Base-by-base conservation (phyloP, 2,329 filamentous ascomycete genomes). In the Fusarium miscanthi region DNA sequence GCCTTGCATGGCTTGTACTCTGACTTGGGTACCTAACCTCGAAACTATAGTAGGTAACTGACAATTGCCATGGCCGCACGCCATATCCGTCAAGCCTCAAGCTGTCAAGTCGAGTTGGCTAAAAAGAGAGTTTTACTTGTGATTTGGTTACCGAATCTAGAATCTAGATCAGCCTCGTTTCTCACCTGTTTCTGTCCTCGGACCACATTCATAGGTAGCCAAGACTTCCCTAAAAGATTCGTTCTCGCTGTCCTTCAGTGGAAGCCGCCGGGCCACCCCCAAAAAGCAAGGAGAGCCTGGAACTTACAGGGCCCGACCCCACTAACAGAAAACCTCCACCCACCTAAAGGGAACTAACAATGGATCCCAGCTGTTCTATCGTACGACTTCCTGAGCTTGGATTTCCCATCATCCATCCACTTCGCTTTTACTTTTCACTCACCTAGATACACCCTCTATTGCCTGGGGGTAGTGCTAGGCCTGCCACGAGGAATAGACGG, bases 401-500 rank as follows among this genome's bases (percentile, higher is more conserved):
- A 27, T 56, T 56, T 60, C 45, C 52, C 65, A 67, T 49, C 60
- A 58, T 30, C 49, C 49, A 41, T 53, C 49, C 48, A 51, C 48
- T 51, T 51, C 31, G 12, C 48, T 35, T 35, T 51, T 25, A 51
- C 48, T 51, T 51, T 25, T 51, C 48, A 31, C 48, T 23, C 10
- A 30, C 58, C 37, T 61, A 43, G 49, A 61, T 12, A 66, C 63
- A 61, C 62, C 64, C 64, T 64, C 59, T 43, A 27, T 31, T 5
- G 23, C 33, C 41, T 37, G 41, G 54, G 54, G 54, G 54, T 58
- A 49, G 17, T 43, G 42, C 67, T 33, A 62, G 63, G 63, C 65
- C 31, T 49, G 23, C 46, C 70, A 74, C 74, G 69, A 77, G 70
- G 74, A 77, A 74, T 71, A 60, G 59, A 74, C 76, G 76, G 75